Percentiles rank a stretch among this genome's conserved stretches.
phyloP scores from a whole-genome alignment of 2,329 filamentous ascomycete genomes.

The Colletotrichum tropicale region DNA sequence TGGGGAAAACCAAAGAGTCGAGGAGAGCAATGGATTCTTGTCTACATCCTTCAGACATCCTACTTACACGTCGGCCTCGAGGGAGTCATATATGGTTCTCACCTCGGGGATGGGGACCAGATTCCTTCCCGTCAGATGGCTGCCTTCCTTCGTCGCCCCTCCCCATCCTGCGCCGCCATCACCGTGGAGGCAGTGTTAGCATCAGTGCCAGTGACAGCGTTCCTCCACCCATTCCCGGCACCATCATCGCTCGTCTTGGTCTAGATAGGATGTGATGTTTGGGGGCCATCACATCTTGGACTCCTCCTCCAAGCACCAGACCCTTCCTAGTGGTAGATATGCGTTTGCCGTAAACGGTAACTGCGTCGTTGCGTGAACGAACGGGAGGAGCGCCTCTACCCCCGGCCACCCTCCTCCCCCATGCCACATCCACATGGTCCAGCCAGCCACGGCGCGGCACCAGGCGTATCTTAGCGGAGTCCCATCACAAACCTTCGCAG shows the following conservation, averaged over 20 bases:
- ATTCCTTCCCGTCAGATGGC: background rate
- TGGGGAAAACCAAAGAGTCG: background rate
- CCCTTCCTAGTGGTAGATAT: background rate
- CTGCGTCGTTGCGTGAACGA: background rate
- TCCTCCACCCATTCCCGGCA: background rate
- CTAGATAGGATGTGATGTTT: background rate
- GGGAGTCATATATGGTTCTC: background rate
- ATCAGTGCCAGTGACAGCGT: background rate
- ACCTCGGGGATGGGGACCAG: background rate
- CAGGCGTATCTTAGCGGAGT: background rate
- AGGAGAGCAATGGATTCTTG: background rate
- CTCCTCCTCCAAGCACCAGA: background rate
- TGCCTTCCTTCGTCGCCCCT: background rate
- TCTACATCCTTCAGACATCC: background rate
- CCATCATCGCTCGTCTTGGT: background rate
- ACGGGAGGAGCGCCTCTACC: background rate
- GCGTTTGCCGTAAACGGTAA: background rate
- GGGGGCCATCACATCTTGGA: background rate
- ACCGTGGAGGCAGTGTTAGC: background rate
- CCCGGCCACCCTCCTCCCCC: background rate
- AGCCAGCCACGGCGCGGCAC: background rate
- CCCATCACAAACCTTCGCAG: background rate
- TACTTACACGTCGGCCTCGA: background rate
- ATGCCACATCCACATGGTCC: background rate
- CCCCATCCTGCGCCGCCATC: background rate